Evolutionary conservation across 2,329 filamentous ascomycete genomes (phyloP), one percentile per base, ranked within the genome.

Genomic region (Xylariomycetidae sp.): DNA sequence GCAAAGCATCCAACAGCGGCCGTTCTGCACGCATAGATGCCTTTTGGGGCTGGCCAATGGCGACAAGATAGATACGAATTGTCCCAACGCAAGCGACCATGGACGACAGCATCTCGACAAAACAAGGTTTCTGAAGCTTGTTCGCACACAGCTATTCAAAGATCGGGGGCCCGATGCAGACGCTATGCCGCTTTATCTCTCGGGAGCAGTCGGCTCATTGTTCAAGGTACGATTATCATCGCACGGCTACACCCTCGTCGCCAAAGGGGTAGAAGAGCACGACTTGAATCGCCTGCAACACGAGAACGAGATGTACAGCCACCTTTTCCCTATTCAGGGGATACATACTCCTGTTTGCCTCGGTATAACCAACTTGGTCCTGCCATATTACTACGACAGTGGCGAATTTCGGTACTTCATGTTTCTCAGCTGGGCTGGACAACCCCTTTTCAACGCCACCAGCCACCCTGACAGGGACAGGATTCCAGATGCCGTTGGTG

Each of bases 41-140:
- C 38, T 50, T 14, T 33, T 31, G 15, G 46, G 81, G 78, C 42
- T 77, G 70, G 15, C 76, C 71, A 74, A 77, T 75, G 44, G 33
- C 12, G 31, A 36, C 19, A 32, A 40, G 9, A 37, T 57, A 13
- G 54, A 62, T 30, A 6, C 48, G 27, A 12, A 27, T 22, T 61
- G 51, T 30, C 55, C 53, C 1, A 62, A 61, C 39, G 23, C 45
- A 15, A 6, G 28, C 15, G 31, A 44, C 38, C 48, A 62, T 34
- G 41, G 41, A 29, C 27, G 16, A 18, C 20, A 33, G 16, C 50
- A 63, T 27, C 45, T 63, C 11, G 14, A 31, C 14, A 35, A 11
- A 33, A 12, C 13, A 1, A 31, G 51, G 4, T 62, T 64, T 35
- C 46, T 49, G 12, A 20, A n/a, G 9, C 44, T 56, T 8, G 20